These are phyloP conservation scores for Magnusiomyces magnusii DNA, from an alignment of 1,139 yeast genomes.

Conservation along the genomic window DNA sequence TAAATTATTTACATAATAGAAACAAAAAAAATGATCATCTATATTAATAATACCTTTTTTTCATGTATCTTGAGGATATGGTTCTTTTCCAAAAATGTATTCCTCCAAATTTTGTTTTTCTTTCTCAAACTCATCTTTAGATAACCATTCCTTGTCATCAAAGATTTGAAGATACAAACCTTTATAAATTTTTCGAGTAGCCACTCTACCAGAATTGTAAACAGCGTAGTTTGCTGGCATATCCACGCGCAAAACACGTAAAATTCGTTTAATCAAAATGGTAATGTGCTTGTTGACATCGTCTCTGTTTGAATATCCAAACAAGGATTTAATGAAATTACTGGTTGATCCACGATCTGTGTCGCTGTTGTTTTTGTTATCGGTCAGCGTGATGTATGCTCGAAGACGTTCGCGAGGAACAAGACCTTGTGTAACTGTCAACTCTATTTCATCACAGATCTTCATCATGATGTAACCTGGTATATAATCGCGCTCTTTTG, in stretches of 20 bases:
- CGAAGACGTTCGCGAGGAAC: not conserved
- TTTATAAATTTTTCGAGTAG: not conserved
- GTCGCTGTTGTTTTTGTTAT: not conserved
- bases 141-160: not conserved
- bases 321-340: not conserved
- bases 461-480: constrained; percentile 2
- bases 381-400: not conserved
- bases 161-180: not conserved
- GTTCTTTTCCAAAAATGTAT: not conserved
- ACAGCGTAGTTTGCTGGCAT: not conserved
- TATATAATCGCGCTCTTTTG: not conserved
- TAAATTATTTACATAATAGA: no score
- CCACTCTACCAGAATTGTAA: not conserved
- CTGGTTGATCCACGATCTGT: not conserved
- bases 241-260: not conserved
- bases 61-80: not conserved
- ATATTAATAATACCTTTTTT: no score
- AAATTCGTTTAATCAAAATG: not conserved
- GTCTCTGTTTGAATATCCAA: not conserved
- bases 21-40: no score
- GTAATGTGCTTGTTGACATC: not conserved
- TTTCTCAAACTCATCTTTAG: not conserved
- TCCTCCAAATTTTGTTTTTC: not conserved
- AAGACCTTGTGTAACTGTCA: not conserved
- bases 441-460: not conserved